Base-by-base conservation (phyloP, 73 alveolate species). In the Stentor coeruleus region DNA sequence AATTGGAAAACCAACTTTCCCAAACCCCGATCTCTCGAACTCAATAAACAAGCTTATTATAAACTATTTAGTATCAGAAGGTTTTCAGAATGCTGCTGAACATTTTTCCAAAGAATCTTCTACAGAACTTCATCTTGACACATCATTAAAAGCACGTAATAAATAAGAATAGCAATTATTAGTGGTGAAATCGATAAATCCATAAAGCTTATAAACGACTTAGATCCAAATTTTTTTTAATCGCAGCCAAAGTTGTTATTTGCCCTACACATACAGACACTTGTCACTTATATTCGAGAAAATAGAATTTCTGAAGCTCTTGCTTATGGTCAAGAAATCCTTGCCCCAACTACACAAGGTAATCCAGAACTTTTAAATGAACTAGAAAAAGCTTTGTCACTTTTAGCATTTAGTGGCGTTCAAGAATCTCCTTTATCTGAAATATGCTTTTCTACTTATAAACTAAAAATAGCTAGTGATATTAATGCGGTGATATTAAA, bases 51-150 rank as follows among this genome's bases (percentile, higher is more conserved):
- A 93, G 84, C 26, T 93, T 42, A 91, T 93, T 6, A 89, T 93
- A 91, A 92, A 94, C 76, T 92, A 89, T 86, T 88, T 94, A 58
- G 77, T 89, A 2, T 90, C 91, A 40, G 94, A 89, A 84, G 98
- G 97, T 35, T 87, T 85, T 80, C 85, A 90, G 66, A 76, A 77
- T 3, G 97, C 95, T 11, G 96, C 95, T 36, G 82, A 84, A 20
- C 77, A 79, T 39, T 90, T 90, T 76, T 72, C 60, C 31, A 77
- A 77, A 81, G 96, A 90, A 84, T 35, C 90, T n/a, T 88, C 88
- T 81, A 89, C 88, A 58, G 92, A 91, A 73, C 80, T 87, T 85
- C 96, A 86, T 59, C 82, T 39, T 37, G 88, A 87, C 38, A 66
- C 89, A 75, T 14, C 55, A 76, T 94, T 11, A 95, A 92, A 38